Percentiles rank a stretch among this genome's conserved stretches.
Conservation (phyloP, 2,329 filamentous ascomycete species). For the Cladosporium colombiae region DNA sequence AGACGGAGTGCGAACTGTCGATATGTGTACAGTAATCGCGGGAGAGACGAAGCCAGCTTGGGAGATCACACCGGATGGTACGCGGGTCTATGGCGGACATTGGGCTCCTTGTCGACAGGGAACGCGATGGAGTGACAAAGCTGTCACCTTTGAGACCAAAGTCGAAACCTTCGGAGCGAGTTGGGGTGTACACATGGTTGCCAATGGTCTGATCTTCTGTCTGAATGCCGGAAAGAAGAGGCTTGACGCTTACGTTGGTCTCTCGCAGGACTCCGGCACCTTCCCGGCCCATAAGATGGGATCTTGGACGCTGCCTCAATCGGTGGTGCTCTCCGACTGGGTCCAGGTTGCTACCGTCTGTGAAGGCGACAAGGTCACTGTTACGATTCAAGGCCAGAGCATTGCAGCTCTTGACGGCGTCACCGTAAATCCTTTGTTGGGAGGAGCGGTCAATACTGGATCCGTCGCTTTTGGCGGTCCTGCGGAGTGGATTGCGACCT, state of each 20-base stretch:
- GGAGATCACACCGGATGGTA: neutral
- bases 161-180: neutral
- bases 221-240: neutral
- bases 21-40: neutral
- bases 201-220: neutral
- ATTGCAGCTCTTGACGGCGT: neutral
- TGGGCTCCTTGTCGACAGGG: slow-evolving; percentile 2
- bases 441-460: neutral
- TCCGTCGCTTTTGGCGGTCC: neutral
- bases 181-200: slow-evolving; percentile 1
- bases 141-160: neutral
- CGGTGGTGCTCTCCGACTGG: neutral
- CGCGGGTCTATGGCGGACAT: neutral
- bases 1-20: neutral
- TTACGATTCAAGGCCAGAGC: neutral
- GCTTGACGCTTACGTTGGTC: neutral
- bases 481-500: neutral
- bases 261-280: neutral
- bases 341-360: neutral
- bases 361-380: neutral
- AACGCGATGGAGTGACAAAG: neutral
- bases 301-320: neutral
- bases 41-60: neutral
- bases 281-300: neutral
- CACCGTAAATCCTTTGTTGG: neutral